Evolutionary conservation across 495 filamentous ascomycete species (phyloP).

Genomic region (Diplogelasinospora grovesii): DNA sequence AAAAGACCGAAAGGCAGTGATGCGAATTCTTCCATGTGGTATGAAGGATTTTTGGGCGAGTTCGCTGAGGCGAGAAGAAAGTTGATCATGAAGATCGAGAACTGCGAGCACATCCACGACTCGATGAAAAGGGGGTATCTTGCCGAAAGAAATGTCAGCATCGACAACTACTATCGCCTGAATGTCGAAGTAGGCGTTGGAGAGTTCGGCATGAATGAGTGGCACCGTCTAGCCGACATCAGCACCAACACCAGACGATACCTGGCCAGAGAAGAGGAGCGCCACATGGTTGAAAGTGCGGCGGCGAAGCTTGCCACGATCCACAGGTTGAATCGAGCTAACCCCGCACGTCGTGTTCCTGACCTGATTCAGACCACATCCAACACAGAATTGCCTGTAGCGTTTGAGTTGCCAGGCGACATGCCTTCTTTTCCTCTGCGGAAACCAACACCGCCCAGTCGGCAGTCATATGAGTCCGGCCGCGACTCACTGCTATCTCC

Average conservation of each 20-base stretch:
- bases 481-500: slow-evolving; percentile 33
- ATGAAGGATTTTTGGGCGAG: slow-evolving; percentile 85
- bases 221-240: slow-evolving; percentile 87
- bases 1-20: slow-evolving; percentile 73
- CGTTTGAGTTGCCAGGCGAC: slow-evolving; percentile 43
- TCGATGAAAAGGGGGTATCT: slow-evolving; percentile 72
- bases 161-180: slow-evolving; percentile 92
- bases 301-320: slow-evolving; percentile 82
- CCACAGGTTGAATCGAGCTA: slow-evolving; percentile 46
- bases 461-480: slow-evolving; percentile 43
- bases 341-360: too few species aligned
- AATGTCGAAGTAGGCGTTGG: slow-evolving; percentile 97
- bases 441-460: slow-evolving; percentile 28
- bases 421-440: slow-evolving; percentile 26
- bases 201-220: slow-evolving; percentile 98
- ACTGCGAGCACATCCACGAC: slow-evolving; percentile 86
- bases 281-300: slow-evolving; percentile 65
- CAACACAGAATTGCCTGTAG: slow-evolving; percentile 34
- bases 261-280: slow-evolving; percentile 63
- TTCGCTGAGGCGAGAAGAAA: slow-evolving; percentile 83
- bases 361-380: slow-evolving; percentile 24
- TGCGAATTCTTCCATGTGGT: slow-evolving; percentile 68
- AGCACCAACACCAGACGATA: slow-evolving; percentile 85
- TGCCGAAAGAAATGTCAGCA: slow-evolving; percentile 67
- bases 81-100: slow-evolving; percentile 86